Base-by-base conservation (phyloP, 495 filamentous ascomycete genomes). In the Diplogelasinospora grovesii region DNA sequence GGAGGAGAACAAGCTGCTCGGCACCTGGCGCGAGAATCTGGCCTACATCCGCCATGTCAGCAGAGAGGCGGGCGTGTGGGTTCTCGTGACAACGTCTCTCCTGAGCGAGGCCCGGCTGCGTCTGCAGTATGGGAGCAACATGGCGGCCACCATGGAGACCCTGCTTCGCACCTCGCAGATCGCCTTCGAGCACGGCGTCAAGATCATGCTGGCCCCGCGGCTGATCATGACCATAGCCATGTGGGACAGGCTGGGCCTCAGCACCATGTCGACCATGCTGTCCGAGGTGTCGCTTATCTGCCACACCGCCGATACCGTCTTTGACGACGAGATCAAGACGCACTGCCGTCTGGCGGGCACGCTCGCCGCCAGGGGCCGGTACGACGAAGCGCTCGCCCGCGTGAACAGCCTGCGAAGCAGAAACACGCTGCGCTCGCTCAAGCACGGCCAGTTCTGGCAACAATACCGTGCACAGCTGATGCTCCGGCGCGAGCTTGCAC, bases 11-110 rank as follows among this genome's bases (percentile, higher is more conserved):
- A 83, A 79, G 30, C 78, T 86, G 71, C 63, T 87, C 9, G 83
- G 83, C 1, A 81, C 79, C 46, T 85, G 90, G 34, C 82, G 82
- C 43, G 89, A 96, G 45, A 85, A 79, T 1, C 71, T 96, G 3
- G 69, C 77, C 0, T 95, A 89, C 55, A 72, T 98, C 37, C 92
- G 94, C 47, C 74, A 77, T 3, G 95, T 89, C 54, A 83, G 92
- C 9, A 89, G 83, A 49, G 90, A 97, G 55, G 75, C 80, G 1
- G 86, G 85, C 34, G 87, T 92, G 78, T 93, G 86, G 79, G 79
- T 81, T 23, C 66, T 97, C 4, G 74, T 89, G 63, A 90, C 85
- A 48, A 89, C 86, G 3, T 83, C 88, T 0, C 65, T 94, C 21
- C 69, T 95, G 39, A 89, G 83, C 43, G 89, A 97, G 60, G 86